These are phyloP conservation scores for Schizosaccharomyces pombe DNA, from an alignment of 805 yeast species.

Conservation along the genomic window DNA sequence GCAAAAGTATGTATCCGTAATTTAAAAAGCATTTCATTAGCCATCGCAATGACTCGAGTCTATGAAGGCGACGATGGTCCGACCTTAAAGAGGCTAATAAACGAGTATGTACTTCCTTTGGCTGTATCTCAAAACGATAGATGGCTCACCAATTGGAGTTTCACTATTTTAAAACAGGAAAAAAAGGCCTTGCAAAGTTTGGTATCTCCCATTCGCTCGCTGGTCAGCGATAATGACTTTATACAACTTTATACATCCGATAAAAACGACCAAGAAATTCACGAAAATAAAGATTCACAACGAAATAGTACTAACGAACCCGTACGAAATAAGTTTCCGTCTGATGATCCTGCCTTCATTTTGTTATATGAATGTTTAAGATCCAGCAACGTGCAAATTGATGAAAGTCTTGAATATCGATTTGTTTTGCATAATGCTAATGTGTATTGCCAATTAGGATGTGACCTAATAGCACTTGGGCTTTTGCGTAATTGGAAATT, in stretches of 20 bases:
- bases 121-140: constrained; percentile 44
- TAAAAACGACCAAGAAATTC: neutral
- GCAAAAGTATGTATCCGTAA: constrained; percentile 49
- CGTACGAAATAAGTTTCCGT: neutral
- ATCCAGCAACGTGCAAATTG: constrained; percentile 26
- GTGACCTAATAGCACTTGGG: constrained; percentile 50
- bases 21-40: constrained; percentile 44
- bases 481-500: constrained; percentile 51
- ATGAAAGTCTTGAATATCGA: constrained; percentile 27
- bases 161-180: constrained; percentile 36
- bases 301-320: neutral
- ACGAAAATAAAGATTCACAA: neutral
- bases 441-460: constrained; percentile 72
- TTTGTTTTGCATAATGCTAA: constrained; percentile 39
- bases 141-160: constrained; percentile 66
- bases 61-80: constrained; percentile 39
- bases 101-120: constrained; percentile 26
- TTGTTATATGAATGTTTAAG: constrained; percentile 42
- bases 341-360: constrained; percentile 64
- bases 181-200: constrained; percentile 27
- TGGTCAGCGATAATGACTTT: constrained; percentile 4
- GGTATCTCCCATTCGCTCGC: constrained; percentile 6
- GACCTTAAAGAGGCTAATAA: constrained; percentile 26
- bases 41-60: constrained; percentile 58
- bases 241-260: neutral